Base-by-base conservation (phyloP, 2,329 filamentous ascomycete species). In the Helminthosporium solani region DNA sequence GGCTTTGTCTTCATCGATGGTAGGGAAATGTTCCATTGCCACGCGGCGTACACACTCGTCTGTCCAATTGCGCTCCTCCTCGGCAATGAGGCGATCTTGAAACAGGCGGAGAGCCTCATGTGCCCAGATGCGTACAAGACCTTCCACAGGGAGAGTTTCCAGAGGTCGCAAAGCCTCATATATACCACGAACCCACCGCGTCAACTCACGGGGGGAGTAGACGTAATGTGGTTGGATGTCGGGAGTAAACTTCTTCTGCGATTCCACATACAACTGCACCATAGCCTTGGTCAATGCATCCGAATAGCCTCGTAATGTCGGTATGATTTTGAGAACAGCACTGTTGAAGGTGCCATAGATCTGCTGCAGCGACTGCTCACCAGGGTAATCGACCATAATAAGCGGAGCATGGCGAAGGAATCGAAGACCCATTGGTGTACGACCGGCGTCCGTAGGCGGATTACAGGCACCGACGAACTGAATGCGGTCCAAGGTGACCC, bases 401-500 rank as follows among this genome's bases (percentile, higher is more conserved):
- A 99, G 82, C n/a, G 94, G 94, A 14, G 94, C 90, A 70, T 99
- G 95, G 48, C 95, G 85, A 56, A 99, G 79, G 82, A 99, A 99
- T 59, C 94, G 82, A 40, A 90, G 84, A 34, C 90, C 94, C 77
- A 99, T 85, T 0, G 94, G 87, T 11, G 94, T 97, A 80, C 94
- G 90, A 20, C 94, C 94, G 58, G 91, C 91, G 73, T 99, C 95
- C 0, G 94, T 97, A 0, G 94, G 94, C 60, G 94, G 95, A 72
- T 99, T 99, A 70, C 94, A 99, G 63, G 94, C 94, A 60, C 94
- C 94, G 42, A 99, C 95, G 58, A 99, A 99, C 67, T 99, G 94
- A 62, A 99, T 97, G 35, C 95, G 87, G 67, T 99, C 95, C 16
- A 99, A 82, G 5, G 89, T 95, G 40, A 99, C 94, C 94, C 94